Percentiles rank a stretch among this genome's conserved stretches.
Evolutionary conservation across 2,329 filamentous ascomycete species (phyloP).

Genomic region (Alternaria sp.): DNA sequence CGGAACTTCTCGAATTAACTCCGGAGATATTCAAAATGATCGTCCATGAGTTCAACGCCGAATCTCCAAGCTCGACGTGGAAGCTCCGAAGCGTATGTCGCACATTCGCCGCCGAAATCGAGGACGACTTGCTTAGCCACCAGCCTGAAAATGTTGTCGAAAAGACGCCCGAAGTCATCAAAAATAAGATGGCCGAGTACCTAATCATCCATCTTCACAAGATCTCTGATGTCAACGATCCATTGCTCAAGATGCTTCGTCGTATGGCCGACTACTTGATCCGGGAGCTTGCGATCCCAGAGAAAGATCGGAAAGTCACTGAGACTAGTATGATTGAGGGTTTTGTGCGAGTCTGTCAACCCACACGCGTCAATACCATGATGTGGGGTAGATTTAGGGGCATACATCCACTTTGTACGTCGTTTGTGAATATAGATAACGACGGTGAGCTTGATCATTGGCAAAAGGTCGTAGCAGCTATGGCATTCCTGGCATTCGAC

Average conservation of each 20-base stretch:
- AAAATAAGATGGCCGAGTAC: neutral
- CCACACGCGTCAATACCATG: neutral
- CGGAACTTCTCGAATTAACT: neutral
- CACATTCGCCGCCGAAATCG: neutral
- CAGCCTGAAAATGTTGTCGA: neutral
- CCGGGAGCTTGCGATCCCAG: neutral
- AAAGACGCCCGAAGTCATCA: neutral
- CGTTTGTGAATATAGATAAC: neutral
- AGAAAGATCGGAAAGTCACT: neutral
- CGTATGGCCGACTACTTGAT: neutral
- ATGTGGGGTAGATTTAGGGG: neutral
- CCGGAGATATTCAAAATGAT: neutral
- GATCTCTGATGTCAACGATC: neutral
- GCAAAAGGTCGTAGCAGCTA: neutral
- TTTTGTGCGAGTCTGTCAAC: neutral
- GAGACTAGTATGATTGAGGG: neutral
- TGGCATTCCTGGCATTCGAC: neutral
- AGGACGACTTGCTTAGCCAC: neutral
- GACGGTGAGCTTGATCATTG: neutral
- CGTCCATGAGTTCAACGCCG: neutral
- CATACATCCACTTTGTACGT: neutral
- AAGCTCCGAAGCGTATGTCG: neutral
- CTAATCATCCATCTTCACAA: neutral
- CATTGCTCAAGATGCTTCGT: neutral
- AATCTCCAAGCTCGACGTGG: neutral